Evolutionary conservation across 148 eudicot genomes (phyloP).

Genomic region (Linanthus parryae): DNA sequence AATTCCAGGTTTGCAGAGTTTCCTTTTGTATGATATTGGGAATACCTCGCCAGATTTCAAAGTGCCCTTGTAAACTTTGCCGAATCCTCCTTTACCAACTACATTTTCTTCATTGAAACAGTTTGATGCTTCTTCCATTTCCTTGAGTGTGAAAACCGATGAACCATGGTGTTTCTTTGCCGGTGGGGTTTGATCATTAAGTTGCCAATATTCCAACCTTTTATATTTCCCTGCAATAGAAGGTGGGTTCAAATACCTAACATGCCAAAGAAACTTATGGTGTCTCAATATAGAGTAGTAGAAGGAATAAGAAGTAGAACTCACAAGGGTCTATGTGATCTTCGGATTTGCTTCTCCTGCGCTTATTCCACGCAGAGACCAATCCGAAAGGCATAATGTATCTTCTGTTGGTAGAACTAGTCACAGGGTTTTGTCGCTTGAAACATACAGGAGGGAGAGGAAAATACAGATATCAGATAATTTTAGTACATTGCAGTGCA

Average conservation of each 20-base stretch:
- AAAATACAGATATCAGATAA: background rate
- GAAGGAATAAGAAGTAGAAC: conserved; percentile 5
- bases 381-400: conserved; percentile 70
- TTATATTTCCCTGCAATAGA: conserved; percentile 71
- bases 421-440: background rate
- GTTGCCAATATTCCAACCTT: conserved; percentile 66
- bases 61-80: conserved; percentile 83
- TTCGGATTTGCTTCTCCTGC: conserved; percentile 80
- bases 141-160: conserved; percentile 78
- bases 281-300: background rate
- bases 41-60: conserved; percentile 79
- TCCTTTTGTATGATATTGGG: no score
- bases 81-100: conserved; percentile 94
- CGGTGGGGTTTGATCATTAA: conserved; percentile 62
- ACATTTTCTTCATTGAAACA: conserved; percentile 72
- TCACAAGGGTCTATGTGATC: conserved; percentile 72
- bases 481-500: background rate
- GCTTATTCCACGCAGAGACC: conserved; percentile 90
- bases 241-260: background rate
- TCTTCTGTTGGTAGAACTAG: background rate
- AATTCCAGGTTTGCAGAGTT: no score
- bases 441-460: background rate
- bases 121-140: conserved; percentile 88
- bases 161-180: conserved; percentile 68
- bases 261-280: background rate